Base-by-base conservation (phyloP, 2,329 filamentous ascomycete genomes). In the Mycosphaerelloides madeirae region DNA sequence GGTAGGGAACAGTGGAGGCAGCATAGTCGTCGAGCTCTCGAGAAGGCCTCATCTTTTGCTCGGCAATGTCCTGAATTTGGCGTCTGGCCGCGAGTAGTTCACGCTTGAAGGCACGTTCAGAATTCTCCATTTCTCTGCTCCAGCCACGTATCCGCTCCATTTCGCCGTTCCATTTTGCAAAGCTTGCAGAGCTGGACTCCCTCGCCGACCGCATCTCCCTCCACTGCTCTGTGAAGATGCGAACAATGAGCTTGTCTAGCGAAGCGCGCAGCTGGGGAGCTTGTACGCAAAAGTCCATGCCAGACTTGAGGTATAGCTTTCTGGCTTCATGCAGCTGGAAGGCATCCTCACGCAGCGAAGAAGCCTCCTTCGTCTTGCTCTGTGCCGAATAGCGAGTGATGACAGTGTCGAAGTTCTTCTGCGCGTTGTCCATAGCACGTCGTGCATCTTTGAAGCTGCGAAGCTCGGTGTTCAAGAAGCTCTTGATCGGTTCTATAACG, bases 311-410 rank as follows among this genome's bases (percentile, higher is more conserved):
- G 64, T 98, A 98, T 25, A 83, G 80, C 61, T 93, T 94, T 46
- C 91, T 81, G 18, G 87, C 86, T 71, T 97, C 93, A 63, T 95
- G 93, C 29, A 97, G 80, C 63, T 93, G 84, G 60, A 98, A 98
- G 0, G 93, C 93, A 67, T 98, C 93, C 66, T 98, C 93, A 48
- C 93, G 79, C 44, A 98, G 73, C 1, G 89, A 80, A 0, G 89
- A 96, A 0, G 91, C 80, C 66, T 98, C 93, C 68, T 97, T 98
- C 5, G 87, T 84, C 72, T 96, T 97, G 54, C 83, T 85, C 67
- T 96, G 89, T 3, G 79, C 75, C 4, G 89, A 78, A 62, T 95
- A 97, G 46, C 90, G 81, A 16, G 86, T 80, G 46, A 96, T 77
- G 3, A 86, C 81, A 43, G 79, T 78, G 64, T 98, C 93, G 60